phyloP scores from a whole-genome alignment of 495 filamentous ascomycete species.

The Cairneyella variabilis region DNA sequence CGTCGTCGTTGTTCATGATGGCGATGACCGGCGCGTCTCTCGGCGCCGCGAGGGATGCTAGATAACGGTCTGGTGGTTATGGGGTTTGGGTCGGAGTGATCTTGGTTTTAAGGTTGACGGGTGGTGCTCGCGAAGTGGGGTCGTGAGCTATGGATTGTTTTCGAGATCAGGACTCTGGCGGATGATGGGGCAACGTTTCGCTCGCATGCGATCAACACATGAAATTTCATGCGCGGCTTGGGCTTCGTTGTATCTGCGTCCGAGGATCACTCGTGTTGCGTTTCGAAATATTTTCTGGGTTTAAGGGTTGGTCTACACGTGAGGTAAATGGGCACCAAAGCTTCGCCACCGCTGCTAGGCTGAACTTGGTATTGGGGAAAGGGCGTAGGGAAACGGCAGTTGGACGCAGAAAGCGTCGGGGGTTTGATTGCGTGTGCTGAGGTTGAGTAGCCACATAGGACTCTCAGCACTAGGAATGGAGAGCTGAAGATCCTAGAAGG shows the following conservation, averaged over 20 bases:
- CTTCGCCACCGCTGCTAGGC: not conserved
- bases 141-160: conserved; percentile 13
- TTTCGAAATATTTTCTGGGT: conserved; percentile 9
- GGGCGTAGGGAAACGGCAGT: too few species aligned
- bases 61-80: not conserved
- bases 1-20: conserved; percentile 70
- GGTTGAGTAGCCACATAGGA: too few species aligned
- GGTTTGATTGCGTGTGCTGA: too few species aligned
- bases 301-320: not conserved
- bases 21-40: conserved; percentile 21
- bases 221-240: conserved; percentile 7
- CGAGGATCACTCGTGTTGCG: conserved; percentile 4
- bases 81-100: not conserved
- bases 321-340: not conserved
- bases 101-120: conserved; percentile 6
- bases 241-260: not conserved
- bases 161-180: conserved; percentile 10
- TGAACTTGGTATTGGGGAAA: too few species aligned
- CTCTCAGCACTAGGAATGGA: too few species aligned
- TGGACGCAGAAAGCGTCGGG: too few species aligned
- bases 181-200: conserved; percentile 6
- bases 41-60: conserved; percentile 8
- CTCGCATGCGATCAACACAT: conserved; percentile 14
- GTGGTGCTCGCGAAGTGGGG: conserved; percentile 19
- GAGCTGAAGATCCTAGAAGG: too few species aligned